Evolutionary conservation across 139 green algal genomes (phyloP), one percentile per base, ranked within the genome.

Genomic region (Chlorella sp.): DNA sequence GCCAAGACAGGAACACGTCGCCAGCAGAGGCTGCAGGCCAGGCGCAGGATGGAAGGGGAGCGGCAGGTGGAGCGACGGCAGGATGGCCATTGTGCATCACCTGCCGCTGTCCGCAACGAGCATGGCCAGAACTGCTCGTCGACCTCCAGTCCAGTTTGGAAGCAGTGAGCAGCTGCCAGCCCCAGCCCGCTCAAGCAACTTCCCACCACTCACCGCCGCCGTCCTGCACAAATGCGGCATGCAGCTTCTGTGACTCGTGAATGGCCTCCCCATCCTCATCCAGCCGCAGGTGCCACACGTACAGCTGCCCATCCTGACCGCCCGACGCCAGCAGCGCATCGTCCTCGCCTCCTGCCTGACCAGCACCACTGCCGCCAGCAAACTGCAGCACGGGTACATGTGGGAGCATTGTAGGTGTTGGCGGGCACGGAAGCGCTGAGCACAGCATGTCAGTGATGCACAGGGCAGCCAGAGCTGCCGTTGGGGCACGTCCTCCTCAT

Each of bases 281-380:
- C n/a, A 85, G 38, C 40, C 70, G 76, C 34, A 96, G 54, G 38
- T 86, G 83, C 78, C 90, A 92, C 48, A 96, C 91, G 54, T 89
- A 78, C 13, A 96, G 65, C 64, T 87, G 44, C 3, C 91, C 92
- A 17, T 89, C 80, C 20, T 38, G 36, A 16, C 79, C 87, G 20
- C 68, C 87, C 54, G 72, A 90, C 11, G 90, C 92, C 56, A 97
- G 68, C 73, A 94, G 44, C 83, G 88, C 87, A 26, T 28, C 58
- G 76, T 40, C 40, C 70, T 40, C 56, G 40, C 76, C 41, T 41
- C 41, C 72, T 26, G 41, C 32, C 68, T 75, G 34, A 11, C 36
- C 68, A 9, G 32, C 64, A 20, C 43, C 13, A 16, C 30, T 40
- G 16, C 32, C 64, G 79, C n/a, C 43, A 6, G 64, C 78, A 60